Evolutionary conservation across 2,329 filamentous ascomycete genomes (phyloP), one percentile per base, ranked within the genome.

Genomic region (Pseudocercospora fijiensis): DNA sequence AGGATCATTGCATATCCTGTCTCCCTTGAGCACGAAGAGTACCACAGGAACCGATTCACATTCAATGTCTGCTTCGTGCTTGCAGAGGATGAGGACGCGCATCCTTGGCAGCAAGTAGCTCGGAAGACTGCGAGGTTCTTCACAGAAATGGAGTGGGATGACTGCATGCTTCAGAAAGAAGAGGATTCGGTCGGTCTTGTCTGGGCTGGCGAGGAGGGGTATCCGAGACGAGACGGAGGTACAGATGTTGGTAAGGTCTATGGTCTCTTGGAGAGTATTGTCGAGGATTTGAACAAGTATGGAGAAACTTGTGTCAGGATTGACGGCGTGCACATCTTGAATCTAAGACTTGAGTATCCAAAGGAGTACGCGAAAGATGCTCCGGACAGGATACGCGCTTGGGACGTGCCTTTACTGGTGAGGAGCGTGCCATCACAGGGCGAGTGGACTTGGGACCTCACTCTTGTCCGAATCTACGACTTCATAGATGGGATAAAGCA

Each of bases 1-100:
- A 87, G 88, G 63, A 87, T 99, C 61, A 84, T 99, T 33, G 92
- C 93, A 16, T 92, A 92, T 72, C 95, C 95, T 0, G 89, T 98
- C 59, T 94, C 92, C 75, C 91, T 98, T 74, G 87, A 89, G 58
- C 85, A 92, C 69, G 64, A 88, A 45, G 86, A 92, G 68, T 85
- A 88, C 61, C 89, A 89, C 70, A 96, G 98, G 74, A 87, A 90
- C 73, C 89, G 95, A 63, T 98, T 97, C 82, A 96, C 97, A 75
- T 99, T 98, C 85, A 98, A 98, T 78, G 96, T 98, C 75, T 92
- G 92, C 64, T 82, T 98, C 51, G 89, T 96, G 27, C 83, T 96
- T 57, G 85, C 90, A 57, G 85, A 87, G 62, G 81, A 84, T 33
- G 81, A 84, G 13, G 76, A 75, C 3, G 75, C 85, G 86, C 56